Evolutionary conservation across 1,284 basidiomycete species (phyloP), one percentile per base, ranked within the genome.

Genomic region (Xerocomus amazonicus): DNA sequence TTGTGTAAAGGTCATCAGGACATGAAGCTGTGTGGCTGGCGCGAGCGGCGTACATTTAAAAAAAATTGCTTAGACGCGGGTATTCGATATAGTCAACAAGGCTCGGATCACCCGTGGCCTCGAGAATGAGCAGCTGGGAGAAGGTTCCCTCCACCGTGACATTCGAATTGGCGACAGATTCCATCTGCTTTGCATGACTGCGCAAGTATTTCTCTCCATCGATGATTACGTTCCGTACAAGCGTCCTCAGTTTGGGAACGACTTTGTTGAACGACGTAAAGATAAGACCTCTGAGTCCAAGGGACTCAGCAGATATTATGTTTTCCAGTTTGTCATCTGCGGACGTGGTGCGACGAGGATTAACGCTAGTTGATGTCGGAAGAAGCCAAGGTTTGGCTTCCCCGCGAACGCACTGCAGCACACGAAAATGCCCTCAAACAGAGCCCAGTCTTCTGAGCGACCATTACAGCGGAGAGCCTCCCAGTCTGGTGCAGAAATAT

Each of bases 301-400:
- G 29, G 8, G 60, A 63, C 29, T 23, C 50, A 1, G 59, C 59
- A 9, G 53, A 56, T 7, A 62, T 35, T 5, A 59, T 46, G 6
- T 59, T 59, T 45, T 59, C 58, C 43, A 61, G 8, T 45, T 50
- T 59, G 38, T 62, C 60, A 5, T 59, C 58, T 19, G 62, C 56
- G 13, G 62, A 59, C 2, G 37, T 56, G 6, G 60, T 62, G 0
- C 60, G 56, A 42, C 13, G 43, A 10, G 58, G 56, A 14, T 63
- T 50, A 1, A 63, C 41, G 7, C 59, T 56, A 4, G 58, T 59
- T 1, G 36, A 60, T 59, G 54, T 6, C 43, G 48, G 9, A 59
- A 63, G 32, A 37, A 61, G 13, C 59, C 61, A 8, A 59, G 47
- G 32, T 61, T 59, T 1, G 61, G 58, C 23, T 63, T 61, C 31